Conservation (phyloP, 352 stramenopile species). For the Phytophthora ohioensis region DNA sequence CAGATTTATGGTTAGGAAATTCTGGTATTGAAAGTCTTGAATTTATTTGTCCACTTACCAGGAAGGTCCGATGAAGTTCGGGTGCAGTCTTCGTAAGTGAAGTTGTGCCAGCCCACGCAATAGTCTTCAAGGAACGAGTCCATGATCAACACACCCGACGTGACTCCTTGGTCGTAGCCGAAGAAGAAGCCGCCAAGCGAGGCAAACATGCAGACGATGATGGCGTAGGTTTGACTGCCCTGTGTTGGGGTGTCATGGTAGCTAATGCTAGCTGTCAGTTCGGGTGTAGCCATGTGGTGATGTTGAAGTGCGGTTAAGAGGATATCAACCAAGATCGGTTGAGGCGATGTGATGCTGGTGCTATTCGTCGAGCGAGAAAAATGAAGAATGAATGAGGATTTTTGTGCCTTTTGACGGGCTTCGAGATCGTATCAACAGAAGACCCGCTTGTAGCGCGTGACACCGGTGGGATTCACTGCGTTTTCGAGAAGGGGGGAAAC, state of each 20-base stretch:
- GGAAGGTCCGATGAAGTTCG: slow-evolving; percentile 31
- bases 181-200: slow-evolving; percentile 50
- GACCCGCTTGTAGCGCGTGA: slow-evolving; percentile 3
- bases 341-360: slow-evolving; percentile 15
- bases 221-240: slow-evolving; percentile 46
- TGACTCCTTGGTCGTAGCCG: slow-evolving; percentile 47
- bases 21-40: no score
- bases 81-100: slow-evolving; percentile 46
- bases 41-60: slow-evolving; percentile 27
- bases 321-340: slow-evolving; percentile 18
- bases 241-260: slow-evolving; percentile 27
- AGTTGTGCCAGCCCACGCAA: slow-evolving; percentile 50
- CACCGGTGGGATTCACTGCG: slow-evolving; percentile 22
- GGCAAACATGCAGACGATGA: slow-evolving; percentile 45
- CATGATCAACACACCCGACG: slow-evolving; percentile 45
- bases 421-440: slow-evolving; percentile 9
- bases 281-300: slow-evolving; percentile 19
- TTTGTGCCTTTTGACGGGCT: neutral
- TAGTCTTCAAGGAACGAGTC: slow-evolving; percentile 52
- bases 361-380: slow-evolving; percentile 29
- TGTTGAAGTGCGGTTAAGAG: slow-evolving; percentile 18
- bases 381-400: slow-evolving; percentile 26
- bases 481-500: slow-evolving; percentile 21
- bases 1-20: no score
- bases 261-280: slow-evolving; percentile 21